Evolutionary conservation across 164 flowering plant species (phyloP), one percentile per base, ranked within the genome.

Genomic region (Brasenia schreberi): DNA sequence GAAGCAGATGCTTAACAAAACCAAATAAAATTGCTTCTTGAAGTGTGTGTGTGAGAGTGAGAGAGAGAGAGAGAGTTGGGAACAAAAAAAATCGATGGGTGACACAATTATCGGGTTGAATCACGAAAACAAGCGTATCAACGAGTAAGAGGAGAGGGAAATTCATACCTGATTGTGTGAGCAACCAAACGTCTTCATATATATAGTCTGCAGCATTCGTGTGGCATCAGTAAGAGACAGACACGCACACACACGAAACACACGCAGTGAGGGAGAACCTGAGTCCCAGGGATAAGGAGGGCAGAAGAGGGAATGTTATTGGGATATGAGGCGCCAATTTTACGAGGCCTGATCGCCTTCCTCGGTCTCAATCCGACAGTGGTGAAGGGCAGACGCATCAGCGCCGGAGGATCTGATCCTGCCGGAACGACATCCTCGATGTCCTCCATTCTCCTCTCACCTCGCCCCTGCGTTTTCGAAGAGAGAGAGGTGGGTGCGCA

Each of bases 121-220:
- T 0, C 12, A n/a, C n/a, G 16, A 18, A 69, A 49, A 18, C 33
- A 6, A 73, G 74, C 73, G 77, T 77, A 60, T 45, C 12, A 45
- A 45, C 7, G 12, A 7, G 12, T 45, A 7, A 2, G 12, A 12
- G 5, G 1, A 45, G 12, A 45, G 53, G 53, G 12, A 7, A 12
- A 7, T 45, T 45, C 53, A 7, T 12, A 60, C 99, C 96, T 94
- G 99, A 71, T 94, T 94, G 77, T 94, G 99, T 0, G 99, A 94
- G 79, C 99, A 94, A 23, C 99, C 99, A 68, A 94, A 94, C 42
- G 99, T 94, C 82, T 89, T 94, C 69, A 94, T 73, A 75, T 82
- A 94, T 59, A 94, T 89, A 3, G 86, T 82, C 99, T 91, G 86
- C 78, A 72, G 27, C 27, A 23, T 23, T 23, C 27, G 27, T 23